A percentile compares a stretch with the other conserved stretches of the same genome.
These are phyloP conservation scores for Fusarium beomiforme DNA, from an alignment of 2,329 filamentous ascomycete species.

Conservation along the genomic window DNA sequence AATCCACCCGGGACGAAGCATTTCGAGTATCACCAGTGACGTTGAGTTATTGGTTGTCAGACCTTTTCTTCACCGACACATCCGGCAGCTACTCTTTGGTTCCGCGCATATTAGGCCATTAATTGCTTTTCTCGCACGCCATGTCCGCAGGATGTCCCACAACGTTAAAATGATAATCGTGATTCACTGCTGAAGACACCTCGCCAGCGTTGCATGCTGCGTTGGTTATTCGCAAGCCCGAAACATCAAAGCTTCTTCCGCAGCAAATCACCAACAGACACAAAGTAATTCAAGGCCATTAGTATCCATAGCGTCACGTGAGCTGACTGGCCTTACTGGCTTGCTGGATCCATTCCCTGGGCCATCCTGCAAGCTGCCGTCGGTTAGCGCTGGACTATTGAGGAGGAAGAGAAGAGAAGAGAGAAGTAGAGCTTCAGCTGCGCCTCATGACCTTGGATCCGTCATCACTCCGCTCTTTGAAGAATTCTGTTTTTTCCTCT, in stretches of 20 bases:
- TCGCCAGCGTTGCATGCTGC: constrained; percentile 15
- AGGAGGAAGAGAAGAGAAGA: constrained; percentile 9
- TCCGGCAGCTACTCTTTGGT: background rate
- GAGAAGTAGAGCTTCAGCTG: constrained; percentile 17
- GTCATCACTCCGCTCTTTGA: constrained; percentile 25
- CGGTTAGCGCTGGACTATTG: constrained; percentile 29
- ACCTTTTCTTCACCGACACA: constrained; percentile 2
- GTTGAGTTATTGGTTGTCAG: background rate
- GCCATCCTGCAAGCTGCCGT: constrained; percentile 29
- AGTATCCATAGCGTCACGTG: constrained; percentile 22
- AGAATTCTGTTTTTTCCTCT: background rate
- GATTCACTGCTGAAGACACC: constrained; percentile 5
- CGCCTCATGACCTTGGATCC: constrained; percentile 29
- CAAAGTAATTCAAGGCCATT: constrained; percentile 8
- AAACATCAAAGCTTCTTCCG: constrained; percentile 12
- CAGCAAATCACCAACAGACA: constrained; percentile 30
- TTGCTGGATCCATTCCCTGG: constrained; percentile 14
- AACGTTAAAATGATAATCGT: background rate
- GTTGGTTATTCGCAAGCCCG: background rate
- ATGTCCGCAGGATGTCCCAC: background rate
- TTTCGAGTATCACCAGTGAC: background rate
- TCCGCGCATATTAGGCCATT: background rate
- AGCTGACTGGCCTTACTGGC: constrained; percentile 11
- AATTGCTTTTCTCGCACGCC: background rate
- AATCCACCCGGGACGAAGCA: background rate